A percentile compares a stretch with the other conserved stretches of the same genome.
Conservation (phyloP, 768 basidiomycete species). For the Leccinum sublutescens region DNA sequence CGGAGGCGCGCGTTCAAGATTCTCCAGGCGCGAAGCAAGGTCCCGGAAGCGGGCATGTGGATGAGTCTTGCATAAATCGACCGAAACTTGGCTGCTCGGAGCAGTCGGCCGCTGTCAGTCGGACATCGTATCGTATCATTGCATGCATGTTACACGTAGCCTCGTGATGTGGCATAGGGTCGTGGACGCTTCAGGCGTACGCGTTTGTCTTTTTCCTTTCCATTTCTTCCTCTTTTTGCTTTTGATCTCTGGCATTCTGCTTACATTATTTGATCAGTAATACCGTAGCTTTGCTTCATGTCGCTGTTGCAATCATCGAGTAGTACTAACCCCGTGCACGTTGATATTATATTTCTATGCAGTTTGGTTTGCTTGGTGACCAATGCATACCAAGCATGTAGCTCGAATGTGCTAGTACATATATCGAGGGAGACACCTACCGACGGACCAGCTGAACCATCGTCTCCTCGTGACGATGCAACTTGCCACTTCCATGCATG, state of each 20-base stretch:
- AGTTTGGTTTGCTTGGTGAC: background rate
- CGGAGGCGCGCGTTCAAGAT: constrained; percentile 65
- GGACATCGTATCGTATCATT: background rate
- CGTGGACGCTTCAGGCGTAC: constrained; percentile 8
- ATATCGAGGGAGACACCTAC: background rate
- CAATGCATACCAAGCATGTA: background rate
- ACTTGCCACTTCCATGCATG: too few species aligned
- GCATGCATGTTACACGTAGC: background rate
- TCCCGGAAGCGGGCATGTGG: constrained; percentile 79
- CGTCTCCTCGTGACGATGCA: background rate
- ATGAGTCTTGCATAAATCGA: constrained; percentile 58
- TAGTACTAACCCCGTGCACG: constrained; percentile 12
- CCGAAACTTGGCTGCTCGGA: background rate
- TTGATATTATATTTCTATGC: constrained; percentile 9
- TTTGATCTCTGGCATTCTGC: background rate
- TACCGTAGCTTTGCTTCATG: constrained; percentile 31
- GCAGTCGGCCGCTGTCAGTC: background rate
- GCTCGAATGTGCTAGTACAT: background rate
- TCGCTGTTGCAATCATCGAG: constrained; percentile 25
- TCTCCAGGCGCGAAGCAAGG: constrained; percentile 61
- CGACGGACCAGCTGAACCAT: background rate
- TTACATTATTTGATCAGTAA: constrained; percentile 35
- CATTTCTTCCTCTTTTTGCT: constrained; percentile 3
- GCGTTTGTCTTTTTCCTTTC: constrained; percentile 4
- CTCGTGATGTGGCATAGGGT: constrained; percentile 9